These are phyloP conservation scores for Myriosclerotinia scirpicola DNA, from an alignment of 2,329 filamentous ascomycete species.

Conservation along the genomic window DNA sequence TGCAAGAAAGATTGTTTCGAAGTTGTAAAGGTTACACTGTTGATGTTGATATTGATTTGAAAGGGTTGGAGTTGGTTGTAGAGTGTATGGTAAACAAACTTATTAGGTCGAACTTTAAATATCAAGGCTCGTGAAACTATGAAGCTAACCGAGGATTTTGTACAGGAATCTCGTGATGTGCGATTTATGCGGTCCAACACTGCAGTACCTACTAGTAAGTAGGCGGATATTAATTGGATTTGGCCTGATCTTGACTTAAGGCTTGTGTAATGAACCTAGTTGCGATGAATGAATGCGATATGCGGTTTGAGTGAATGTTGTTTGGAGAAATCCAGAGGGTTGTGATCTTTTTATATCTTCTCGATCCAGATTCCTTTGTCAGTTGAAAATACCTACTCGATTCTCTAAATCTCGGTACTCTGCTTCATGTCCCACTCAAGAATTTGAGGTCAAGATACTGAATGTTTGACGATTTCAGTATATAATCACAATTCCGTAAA, in stretches of 20 bases:
- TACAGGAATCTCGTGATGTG: background rate
- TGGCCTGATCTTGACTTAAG: background rate
- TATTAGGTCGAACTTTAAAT: background rate
- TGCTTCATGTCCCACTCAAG: background rate
- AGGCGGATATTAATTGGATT: background rate
- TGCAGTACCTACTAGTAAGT: background rate
- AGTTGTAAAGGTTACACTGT: background rate
- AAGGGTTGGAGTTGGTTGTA: background rate
- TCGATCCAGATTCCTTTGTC: background rate
- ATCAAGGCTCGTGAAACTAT: background rate
- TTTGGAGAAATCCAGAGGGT: background rate
- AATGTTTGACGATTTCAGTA: background rate
- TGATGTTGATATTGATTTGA: background rate
- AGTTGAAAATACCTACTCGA: background rate
- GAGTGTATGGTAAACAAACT: background rate
- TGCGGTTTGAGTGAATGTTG: background rate
- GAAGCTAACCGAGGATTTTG: background rate
- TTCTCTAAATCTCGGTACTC: background rate
- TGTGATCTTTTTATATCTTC: background rate
- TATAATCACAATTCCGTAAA: background rate
- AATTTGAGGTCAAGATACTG: background rate
- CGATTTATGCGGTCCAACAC: background rate
- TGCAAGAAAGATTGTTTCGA: background rate
- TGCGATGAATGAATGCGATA: background rate
- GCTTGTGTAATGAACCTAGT: conserved; percentile 1